Evolutionary conservation across 2,329 filamentous ascomycete genomes (phyloP).

Genomic region (Talaromyces atroroseus): DNA sequence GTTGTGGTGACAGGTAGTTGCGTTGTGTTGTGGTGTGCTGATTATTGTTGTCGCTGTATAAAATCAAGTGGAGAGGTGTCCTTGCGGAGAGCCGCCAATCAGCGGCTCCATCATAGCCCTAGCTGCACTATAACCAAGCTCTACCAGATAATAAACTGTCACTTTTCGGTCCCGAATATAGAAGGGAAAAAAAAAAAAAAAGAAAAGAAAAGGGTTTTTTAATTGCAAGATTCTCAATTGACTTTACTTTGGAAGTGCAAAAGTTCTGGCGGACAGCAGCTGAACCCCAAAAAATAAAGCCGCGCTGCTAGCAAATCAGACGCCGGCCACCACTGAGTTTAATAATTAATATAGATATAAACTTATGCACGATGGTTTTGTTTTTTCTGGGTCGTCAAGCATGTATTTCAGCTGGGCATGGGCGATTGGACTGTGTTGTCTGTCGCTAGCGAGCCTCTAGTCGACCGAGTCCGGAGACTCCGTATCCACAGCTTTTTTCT

Average conservation of each 20-base stretch:
- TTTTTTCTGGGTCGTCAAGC: too few species aligned
- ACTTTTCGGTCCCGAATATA: too few species aligned
- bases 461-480: too few species aligned
- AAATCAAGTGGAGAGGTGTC: conserved; percentile 7
- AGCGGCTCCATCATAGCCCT: too few species aligned
- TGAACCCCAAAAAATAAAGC: conserved; percentile 1
- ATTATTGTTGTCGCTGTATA: neutral
- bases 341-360: neutral
- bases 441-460: too few species aligned
- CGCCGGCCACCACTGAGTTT: neutral
- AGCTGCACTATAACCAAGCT: too few species aligned
- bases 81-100: neutral
- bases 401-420: too few species aligned
- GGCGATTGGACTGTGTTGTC: too few species aligned
- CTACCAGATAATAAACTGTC: too few species aligned
- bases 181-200: neutral
- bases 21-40: neutral
- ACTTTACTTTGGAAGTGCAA: neutral
- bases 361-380: neutral
- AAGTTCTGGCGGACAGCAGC: neutral
- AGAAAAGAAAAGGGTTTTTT: neutral
- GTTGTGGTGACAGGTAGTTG: too few species aligned
- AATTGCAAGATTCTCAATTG: neutral
- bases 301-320: neutral
- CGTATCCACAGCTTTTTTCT: too few species aligned